These are phyloP conservation scores for Aspergillus alliaceus DNA, from an alignment of 2,329 filamentous ascomycete genomes.

Conservation along the genomic window DNA sequence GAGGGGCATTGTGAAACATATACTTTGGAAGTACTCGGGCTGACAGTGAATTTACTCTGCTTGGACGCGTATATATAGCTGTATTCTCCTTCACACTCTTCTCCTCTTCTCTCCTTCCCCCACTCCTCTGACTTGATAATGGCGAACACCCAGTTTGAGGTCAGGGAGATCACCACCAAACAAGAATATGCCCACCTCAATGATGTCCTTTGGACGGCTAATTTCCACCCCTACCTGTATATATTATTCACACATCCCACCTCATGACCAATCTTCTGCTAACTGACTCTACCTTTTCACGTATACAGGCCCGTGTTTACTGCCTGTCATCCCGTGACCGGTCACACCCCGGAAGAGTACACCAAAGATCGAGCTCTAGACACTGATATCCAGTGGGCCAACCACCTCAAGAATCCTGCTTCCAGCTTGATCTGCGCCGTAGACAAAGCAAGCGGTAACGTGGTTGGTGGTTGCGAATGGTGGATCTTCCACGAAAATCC, in stretches of 20 bases:
- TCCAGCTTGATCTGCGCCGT: slow-evolving; percentile 16
- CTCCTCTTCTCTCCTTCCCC: too few relatives aligned
- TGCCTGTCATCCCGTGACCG: slow-evolving; percentile 14
- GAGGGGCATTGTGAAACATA: too few relatives aligned
- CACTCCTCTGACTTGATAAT: too few relatives aligned
- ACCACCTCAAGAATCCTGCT: slow-evolving; percentile 8
- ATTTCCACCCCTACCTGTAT: slow-evolving; percentile 16
- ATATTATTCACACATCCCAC: too few relatives aligned
- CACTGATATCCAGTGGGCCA: slow-evolving; percentile 15
- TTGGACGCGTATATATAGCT: too few relatives aligned
- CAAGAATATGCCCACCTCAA: slow-evolving; percentile 14
- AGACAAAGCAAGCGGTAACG: slow-evolving; percentile 12
- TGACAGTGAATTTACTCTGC: too few relatives aligned
- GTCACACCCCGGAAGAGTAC: slow-evolving; percentile 15
- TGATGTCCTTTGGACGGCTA: slow-evolving; percentile 16
- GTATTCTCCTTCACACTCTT: too few relatives aligned
- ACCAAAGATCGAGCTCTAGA: slow-evolving; percentile 14
- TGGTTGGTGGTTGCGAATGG: slow-evolving; percentile 18
- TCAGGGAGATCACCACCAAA: slow-evolving; percentile 11
- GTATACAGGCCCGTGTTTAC: slow-evolving; percentile 14
- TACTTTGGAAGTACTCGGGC: too few relatives aligned
- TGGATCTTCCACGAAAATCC: slow-evolving; percentile 17
- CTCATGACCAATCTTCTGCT: background rate
- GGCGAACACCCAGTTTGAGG: slow-evolving; percentile 1
- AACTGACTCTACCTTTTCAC: background rate